Evolutionary conservation across 257 asterid genomes (phyloP).

Genomic region (Cynanchum wilfordii): DNA sequence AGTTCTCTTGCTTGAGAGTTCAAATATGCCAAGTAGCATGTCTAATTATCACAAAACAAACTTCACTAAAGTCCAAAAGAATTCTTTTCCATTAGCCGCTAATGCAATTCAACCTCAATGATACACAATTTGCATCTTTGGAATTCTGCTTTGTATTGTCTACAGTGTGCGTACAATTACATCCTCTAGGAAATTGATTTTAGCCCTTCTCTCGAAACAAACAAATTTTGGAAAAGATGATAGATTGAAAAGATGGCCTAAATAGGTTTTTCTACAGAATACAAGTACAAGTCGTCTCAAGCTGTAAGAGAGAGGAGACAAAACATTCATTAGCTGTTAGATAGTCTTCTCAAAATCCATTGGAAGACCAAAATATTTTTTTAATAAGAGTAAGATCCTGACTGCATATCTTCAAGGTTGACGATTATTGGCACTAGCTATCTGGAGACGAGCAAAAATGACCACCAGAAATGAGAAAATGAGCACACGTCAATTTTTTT

Average conservation of each 20-base stretch:
- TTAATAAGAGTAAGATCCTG: slow-evolving; percentile 1
- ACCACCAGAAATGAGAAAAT: background rate
- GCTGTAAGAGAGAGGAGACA: background rate
- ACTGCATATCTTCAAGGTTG: background rate
- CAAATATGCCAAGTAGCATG: background rate
- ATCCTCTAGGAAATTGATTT: slow-evolving; percentile 6
- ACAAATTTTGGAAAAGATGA: background rate
- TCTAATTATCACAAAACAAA: background rate
- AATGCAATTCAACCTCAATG: background rate
- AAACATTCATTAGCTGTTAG: background rate
- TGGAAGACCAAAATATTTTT: slow-evolving; percentile 5
- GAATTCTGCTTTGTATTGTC: slow-evolving; percentile 1
- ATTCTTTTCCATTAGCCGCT: background rate
- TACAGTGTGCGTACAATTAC: background rate
- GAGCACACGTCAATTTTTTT: background rate
- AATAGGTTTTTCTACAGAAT: slow-evolving; percentile 6
- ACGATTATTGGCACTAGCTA: slow-evolving; percentile 2
- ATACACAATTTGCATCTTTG: slow-evolving; percentile 1
- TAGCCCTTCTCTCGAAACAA: background rate
- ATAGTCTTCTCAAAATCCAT: slow-evolving; percentile 9
- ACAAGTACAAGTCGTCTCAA: background rate
- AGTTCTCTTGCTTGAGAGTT: background rate
- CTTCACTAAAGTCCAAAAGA: background rate
- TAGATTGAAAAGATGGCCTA: background rate
- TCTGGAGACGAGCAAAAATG: slow-evolving; percentile 12